phyloP scores from a whole-genome alignment of 208 protist species.

The Leishmania gerbilli region DNA sequence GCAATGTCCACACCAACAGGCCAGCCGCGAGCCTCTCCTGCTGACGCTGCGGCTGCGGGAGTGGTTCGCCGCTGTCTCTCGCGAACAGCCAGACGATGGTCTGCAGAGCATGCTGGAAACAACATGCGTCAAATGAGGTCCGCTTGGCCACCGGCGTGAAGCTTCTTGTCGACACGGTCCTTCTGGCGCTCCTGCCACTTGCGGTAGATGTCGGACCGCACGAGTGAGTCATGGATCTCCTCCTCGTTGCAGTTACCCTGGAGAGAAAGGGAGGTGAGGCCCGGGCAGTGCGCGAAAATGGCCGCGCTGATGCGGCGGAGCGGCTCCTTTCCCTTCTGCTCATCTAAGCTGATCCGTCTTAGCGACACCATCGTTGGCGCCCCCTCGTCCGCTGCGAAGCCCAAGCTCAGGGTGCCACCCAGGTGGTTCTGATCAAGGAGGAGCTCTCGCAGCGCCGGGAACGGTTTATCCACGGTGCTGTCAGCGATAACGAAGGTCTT shows the following conservation, averaged over 20 bases:
- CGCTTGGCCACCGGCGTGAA: slow-evolving; percentile 24
- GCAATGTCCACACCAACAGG: too few species aligned
- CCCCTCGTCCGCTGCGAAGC: not conserved
- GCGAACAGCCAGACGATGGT: not conserved
- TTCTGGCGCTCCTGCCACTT: slow-evolving; percentile 32
- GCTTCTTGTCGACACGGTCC: slow-evolving; percentile 32
- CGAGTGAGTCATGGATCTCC: slow-evolving; percentile 23
- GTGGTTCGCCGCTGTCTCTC: not conserved
- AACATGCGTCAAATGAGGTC: slow-evolving; percentile 18
- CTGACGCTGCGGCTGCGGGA: not conserved
- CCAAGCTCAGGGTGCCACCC: slow-evolving; percentile 30
- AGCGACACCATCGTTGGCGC: slow-evolving; percentile 24
- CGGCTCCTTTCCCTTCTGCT: slow-evolving; percentile 5
- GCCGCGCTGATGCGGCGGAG: slow-evolving; percentile 28
- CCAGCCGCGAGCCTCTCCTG: not conserved
- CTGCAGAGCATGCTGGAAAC: not conserved
- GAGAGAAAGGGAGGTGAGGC: slow-evolving; percentile 30
- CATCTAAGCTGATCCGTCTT: slow-evolving; percentile 26
- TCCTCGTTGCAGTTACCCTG: slow-evolving; percentile 25
- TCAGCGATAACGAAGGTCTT: slow-evolving; percentile 27
- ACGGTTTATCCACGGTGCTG: slow-evolving; percentile 5
- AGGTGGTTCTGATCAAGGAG: slow-evolving; percentile 42
- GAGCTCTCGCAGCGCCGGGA: slow-evolving; percentile 39
- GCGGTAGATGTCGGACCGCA: slow-evolving; percentile 25
- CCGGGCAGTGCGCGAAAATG: slow-evolving; percentile 37